Conservation (phyloP, 148 eudicot genomes). For the Rhododendron mucronatum region DNA sequence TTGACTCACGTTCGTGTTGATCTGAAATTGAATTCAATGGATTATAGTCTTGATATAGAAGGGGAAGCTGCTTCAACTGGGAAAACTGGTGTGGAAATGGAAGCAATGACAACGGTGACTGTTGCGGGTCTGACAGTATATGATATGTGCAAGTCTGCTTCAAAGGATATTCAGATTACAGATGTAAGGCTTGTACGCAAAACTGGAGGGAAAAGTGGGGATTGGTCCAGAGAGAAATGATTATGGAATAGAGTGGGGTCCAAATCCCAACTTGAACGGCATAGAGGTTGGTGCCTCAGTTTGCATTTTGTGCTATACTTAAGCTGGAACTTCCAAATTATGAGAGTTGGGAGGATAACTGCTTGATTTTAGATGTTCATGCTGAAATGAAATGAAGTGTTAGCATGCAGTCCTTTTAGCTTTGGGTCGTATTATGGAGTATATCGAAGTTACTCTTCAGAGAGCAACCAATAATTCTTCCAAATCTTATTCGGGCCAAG, state of each 20-base stretch:
- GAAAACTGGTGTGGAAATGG: constrained; percentile 99
- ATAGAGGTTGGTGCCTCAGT: neutral
- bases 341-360: neutral
- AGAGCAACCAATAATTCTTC: neutral
- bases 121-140: constrained; percentile 86
- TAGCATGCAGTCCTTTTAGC: neutral
- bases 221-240: constrained; percentile 73
- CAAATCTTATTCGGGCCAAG: neutral
- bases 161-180: constrained; percentile 68
- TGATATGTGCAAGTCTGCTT: constrained; percentile 98
- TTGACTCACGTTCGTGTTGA: constrained; percentile 68
- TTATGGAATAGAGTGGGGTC: neutral
- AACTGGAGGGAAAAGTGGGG: constrained; percentile 71
- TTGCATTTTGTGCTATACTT: neutral
- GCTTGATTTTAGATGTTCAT: neutral
- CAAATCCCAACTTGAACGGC: neutral
- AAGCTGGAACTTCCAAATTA: neutral
- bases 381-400: neutral
- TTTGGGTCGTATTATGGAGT: neutral
- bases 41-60: constrained; percentile 57
- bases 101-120: constrained; percentile 84
- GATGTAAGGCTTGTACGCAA: constrained; percentile 62
- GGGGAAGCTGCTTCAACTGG: constrained; percentile 81
- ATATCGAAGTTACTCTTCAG: neutral
- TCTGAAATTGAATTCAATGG: constrained; percentile 46